Evolutionary conservation across 768 basidiomycete species (phyloP).

Genomic region (Termitomyces titanicus): DNA sequence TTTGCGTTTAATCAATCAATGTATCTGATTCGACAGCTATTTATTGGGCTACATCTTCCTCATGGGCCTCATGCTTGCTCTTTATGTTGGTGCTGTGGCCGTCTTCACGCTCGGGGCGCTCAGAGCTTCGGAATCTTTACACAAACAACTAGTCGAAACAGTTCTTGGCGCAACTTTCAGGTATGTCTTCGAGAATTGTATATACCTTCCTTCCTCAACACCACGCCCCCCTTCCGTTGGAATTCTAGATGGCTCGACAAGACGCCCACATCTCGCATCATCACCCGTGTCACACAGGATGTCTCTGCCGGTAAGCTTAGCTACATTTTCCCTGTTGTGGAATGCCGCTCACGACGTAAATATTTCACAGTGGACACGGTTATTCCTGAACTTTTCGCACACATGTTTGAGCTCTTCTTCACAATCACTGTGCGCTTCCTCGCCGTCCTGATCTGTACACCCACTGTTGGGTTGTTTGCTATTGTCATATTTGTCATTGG

Average conservation of each 20-base stretch:
- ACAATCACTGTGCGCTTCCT: slow-evolving; percentile 5
- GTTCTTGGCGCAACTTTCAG: slow-evolving; percentile 56
- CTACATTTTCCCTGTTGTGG: background rate
- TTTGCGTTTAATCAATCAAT: background rate
- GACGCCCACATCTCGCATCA: slow-evolving; percentile 47
- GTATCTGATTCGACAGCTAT: background rate
- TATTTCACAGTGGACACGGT: slow-evolving; percentile 46
- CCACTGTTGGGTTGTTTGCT: slow-evolving; percentile 6
- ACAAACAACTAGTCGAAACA: slow-evolving; percentile 45
- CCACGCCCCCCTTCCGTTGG: too few species aligned
- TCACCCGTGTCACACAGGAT: slow-evolving; percentile 62
- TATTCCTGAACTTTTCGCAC: slow-evolving; percentile 20
- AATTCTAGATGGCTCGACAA: slow-evolving; percentile 41
- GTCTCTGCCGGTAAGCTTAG: slow-evolving; percentile 34
- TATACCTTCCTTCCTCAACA: too few species aligned
- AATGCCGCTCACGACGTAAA: background rate
- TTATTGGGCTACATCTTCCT: slow-evolving; percentile 24
- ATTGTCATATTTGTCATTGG: slow-evolving; percentile 29
- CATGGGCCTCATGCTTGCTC: slow-evolving; percentile 24
- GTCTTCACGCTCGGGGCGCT: slow-evolving; percentile 41
- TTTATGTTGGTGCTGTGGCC: slow-evolving; percentile 26
- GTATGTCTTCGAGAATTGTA: slow-evolving; percentile 23
- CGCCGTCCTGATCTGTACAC: slow-evolving; percentile 6
- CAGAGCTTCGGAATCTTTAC: slow-evolving; percentile 50
- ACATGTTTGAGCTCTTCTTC: slow-evolving; percentile 5